Evolutionary conservation across 306 rosid genomes (phyloP).

Genomic region (Vigna hirtella): DNA sequence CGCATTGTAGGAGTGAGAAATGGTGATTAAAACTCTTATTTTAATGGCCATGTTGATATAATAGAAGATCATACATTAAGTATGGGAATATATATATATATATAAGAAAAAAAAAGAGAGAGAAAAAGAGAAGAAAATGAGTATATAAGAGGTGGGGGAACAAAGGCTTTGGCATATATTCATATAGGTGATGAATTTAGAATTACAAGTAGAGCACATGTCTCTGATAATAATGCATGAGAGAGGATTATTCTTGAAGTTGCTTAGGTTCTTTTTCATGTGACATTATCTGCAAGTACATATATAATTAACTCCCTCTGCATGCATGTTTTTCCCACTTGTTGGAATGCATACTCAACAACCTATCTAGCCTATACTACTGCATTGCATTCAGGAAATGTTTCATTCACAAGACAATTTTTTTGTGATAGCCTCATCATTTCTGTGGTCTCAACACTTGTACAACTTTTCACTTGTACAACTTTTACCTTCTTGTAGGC

Average conservation of each 20-base stretch:
- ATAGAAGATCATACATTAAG: no score
- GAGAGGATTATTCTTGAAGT: neutral
- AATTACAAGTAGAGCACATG: conserved; percentile 3
- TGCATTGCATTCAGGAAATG: neutral
- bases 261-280: neutral
- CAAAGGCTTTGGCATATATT: no score
- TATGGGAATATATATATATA: no score
- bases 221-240: neutral
- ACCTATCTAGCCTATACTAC: neutral
- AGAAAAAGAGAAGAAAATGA: no score
- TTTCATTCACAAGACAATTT: conserved; percentile 1
- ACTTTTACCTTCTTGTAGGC: conserved; percentile 6
- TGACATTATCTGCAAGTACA: neutral
- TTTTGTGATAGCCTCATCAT: neutral
- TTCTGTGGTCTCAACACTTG: neutral
- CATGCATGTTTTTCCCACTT: conserved; percentile 3
- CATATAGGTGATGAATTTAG: neutral
- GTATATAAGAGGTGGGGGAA: no score
- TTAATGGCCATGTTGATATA: no score
- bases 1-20: no score
- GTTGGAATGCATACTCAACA: neutral
- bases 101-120: no score
- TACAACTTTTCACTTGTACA: neutral
- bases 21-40: no score
- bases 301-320: neutral